Base-by-base conservation (phyloP, 306 rosid species). In the Vigna reflexopilosa region DNA sequence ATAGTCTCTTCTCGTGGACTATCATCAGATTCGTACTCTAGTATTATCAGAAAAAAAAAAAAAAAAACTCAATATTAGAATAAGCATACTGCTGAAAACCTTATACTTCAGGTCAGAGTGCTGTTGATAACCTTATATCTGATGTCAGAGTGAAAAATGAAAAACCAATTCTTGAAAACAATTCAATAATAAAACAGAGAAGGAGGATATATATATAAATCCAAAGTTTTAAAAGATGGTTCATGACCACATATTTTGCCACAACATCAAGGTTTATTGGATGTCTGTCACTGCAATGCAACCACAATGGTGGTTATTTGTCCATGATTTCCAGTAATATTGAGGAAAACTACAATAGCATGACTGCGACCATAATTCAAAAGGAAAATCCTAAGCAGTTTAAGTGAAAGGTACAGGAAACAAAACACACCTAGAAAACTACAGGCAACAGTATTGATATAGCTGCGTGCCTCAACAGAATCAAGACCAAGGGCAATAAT, bases 391-490 rank as follows among this genome's bases (percentile, higher is more conserved):
- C 5, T 34, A 67, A 69, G 45, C 2, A 50, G 15, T 6, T 14
- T 13, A 72, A 48, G 70, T 20, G 49, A 55, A 17, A 69, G 38
- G 22, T 54, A 40, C 32, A 74, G 87, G 72, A 48, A 48, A 80
- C 92, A 62, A 32, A 62, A 66, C 45, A 65, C 9, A 91, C 99
- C 98, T 70, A 95, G 91, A 86, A 93, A 95, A 75, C 98, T 83
- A 88, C 99, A 95, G 76, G 96, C 98, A 54, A 95, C 98, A 12
- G 87, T 73, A 59, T 95, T 95, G 68, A 95, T 94, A 77, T 95
- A 95, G 85, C 98, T 93, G 45, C 98, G 95, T 6, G 99, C 99
- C 85, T 95, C 99, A 68, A 95, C 86, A 11, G 99, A 95, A 86
- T 95, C 99, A 47, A 95, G 97, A 71, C 99, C 98, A 45, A 93